Percentiles rank a stretch among this genome's conserved stretches.
These are phyloP conservation scores for Penicillium sp. DNA, from an alignment of 2,329 filamentous ascomycete genomes.

Conservation along the genomic window DNA sequence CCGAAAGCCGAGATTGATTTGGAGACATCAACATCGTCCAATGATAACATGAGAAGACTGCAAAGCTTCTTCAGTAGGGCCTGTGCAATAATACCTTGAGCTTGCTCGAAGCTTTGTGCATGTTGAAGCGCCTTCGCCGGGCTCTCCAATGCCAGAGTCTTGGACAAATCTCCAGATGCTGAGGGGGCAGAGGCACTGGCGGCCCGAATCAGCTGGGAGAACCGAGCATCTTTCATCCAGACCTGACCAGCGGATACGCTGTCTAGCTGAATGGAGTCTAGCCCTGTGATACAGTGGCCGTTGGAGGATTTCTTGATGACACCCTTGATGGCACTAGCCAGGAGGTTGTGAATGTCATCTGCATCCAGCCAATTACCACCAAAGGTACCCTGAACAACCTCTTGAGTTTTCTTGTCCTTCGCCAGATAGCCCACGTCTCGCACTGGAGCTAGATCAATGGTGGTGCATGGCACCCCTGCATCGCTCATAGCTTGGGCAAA, in stretches of 20 bases:
- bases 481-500: conserved; percentile 17
- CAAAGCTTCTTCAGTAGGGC: conserved; percentile 16
- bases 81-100: conserved; percentile 6
- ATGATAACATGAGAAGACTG: conserved; percentile 18
- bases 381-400: neutral
- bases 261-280: conserved; percentile 17
- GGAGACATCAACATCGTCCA: conserved; percentile 16
- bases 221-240: neutral
- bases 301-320: conserved; percentile 17
- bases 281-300: conserved; percentile 18
- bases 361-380: conserved; percentile 14
- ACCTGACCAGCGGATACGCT: neutral
- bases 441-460: conserved; percentile 38
- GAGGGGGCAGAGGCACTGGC: neutral
- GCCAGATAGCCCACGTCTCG: conserved; percentile 19
- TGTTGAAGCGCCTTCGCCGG: conserved; percentile 15
- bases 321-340: conserved; percentile 18
- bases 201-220: conserved; percentile 1
- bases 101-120: neutral
- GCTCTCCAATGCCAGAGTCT: conserved; percentile 1
- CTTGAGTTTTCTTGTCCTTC: neutral
- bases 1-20: conserved; percentile 20
- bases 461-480: conserved; percentile 50
- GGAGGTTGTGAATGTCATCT: conserved; percentile 18
- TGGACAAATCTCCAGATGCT: neutral